Evolutionary conservation across 352 stramenopile genomes (phyloP).

Genomic region (Globisporangium alternatum): DNA sequence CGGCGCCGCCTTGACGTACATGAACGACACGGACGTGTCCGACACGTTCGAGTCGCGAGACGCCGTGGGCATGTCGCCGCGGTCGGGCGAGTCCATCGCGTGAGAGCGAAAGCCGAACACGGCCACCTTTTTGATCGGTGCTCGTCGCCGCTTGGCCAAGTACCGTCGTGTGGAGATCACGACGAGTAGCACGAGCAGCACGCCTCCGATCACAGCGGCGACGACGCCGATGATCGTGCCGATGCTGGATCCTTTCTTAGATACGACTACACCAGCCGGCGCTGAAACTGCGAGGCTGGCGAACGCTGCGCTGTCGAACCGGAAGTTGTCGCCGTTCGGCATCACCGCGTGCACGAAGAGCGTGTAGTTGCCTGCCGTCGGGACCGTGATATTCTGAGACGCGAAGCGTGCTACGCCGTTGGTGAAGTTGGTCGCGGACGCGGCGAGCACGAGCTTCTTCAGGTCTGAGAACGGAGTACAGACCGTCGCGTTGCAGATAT

Average conservation of each 20-base stretch:
- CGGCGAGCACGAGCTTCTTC: slow-evolving; percentile 30
- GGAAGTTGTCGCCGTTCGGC: slow-evolving; percentile 38
- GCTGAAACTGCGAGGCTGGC: slow-evolving; percentile 30
- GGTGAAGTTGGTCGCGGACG: slow-evolving; percentile 33
- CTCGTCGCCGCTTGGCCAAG: slow-evolving; percentile 9
- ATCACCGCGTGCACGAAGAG: slow-evolving; percentile 44
- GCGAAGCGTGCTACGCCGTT: slow-evolving; percentile 23
- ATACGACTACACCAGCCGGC: slow-evolving; percentile 7
- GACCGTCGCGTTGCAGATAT: slow-evolving; percentile 33
- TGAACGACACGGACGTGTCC: slow-evolving; percentile 44
- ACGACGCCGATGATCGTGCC: slow-evolving; percentile 34
- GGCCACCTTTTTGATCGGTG: slow-evolving; percentile 21
- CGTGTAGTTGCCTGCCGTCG: slow-evolving; percentile 39
- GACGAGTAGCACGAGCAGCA: slow-evolving; percentile 30
- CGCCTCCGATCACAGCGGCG: slow-evolving; percentile 24
- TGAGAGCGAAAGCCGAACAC: slow-evolving; percentile 44
- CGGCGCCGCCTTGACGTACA: slow-evolving; percentile 45
- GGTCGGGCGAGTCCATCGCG: slow-evolving; percentile 27
- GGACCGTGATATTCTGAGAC: slow-evolving; percentile 29
- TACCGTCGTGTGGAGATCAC: slow-evolving; percentile 24
- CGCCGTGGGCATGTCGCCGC: slow-evolving; percentile 32
- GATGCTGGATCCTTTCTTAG: slow-evolving; percentile 21
- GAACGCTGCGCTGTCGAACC: slow-evolving; percentile 43
- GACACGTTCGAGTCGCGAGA: slow-evolving; percentile 34
- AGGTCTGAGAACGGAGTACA: slow-evolving; percentile 45